A percentile compares a stretch with the other conserved stretches of the same genome.
These are phyloP conservation scores for Calonectria hongkongensis DNA, from an alignment of 2,329 filamentous ascomycete species.

Conservation along the genomic window DNA sequence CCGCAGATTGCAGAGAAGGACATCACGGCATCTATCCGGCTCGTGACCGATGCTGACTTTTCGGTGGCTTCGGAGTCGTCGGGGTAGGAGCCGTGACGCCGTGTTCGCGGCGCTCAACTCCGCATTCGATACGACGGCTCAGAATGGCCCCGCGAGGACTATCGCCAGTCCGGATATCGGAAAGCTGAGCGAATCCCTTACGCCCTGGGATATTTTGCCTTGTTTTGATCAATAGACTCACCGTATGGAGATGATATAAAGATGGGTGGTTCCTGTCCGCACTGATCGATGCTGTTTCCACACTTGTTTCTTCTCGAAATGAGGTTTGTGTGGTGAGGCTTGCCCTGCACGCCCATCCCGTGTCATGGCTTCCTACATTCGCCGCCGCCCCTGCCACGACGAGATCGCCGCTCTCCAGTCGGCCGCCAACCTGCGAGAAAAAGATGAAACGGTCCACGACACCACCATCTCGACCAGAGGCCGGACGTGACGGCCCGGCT, in stretches of 20 bases:
- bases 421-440: background rate
- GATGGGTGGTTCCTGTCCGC: background rate
- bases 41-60: background rate
- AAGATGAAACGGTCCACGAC: background rate
- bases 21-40: background rate
- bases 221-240: background rate
- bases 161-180: conserved; percentile 6
- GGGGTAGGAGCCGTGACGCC: conserved; percentile 9
- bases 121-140: conserved; percentile 8
- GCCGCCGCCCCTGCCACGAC: background rate
- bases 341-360: background rate
- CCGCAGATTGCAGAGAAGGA: background rate
- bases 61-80: conserved; percentile 14
- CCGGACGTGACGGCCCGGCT: conserved; percentile 18
- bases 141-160: background rate
- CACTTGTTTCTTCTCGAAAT: background rate
- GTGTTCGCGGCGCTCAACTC: conserved; percentile 13
- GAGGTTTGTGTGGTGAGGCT: background rate
- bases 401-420: too few relatives aligned
- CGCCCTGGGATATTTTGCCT: conserved; percentile 1
- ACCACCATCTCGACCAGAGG: conserved; percentile 5
- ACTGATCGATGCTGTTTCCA: background rate
- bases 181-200: background rate
- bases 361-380: background rate
- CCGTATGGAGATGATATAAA: background rate